These are phyloP conservation scores for Malassezia psittaci DNA, from an alignment of 1,284 basidiomycete genomes.

Conservation along the genomic window DNA sequence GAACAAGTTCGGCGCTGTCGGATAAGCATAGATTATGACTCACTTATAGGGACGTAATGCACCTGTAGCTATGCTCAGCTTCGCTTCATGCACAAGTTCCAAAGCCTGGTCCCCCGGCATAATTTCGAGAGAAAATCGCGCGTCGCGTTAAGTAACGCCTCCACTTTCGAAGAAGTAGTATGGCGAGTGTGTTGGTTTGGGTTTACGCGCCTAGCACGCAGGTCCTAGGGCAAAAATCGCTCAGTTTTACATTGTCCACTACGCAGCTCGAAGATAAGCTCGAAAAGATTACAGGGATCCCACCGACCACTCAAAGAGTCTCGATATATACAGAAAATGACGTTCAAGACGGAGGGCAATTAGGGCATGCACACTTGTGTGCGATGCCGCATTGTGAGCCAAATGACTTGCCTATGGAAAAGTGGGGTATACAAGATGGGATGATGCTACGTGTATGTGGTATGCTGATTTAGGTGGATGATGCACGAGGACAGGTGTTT, in stretches of 20 bases:
- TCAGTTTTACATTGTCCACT: too few species aligned
- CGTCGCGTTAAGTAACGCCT: background rate
- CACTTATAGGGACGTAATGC: conserved; percentile 78
- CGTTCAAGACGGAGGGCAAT: background rate
- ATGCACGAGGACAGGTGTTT: background rate
- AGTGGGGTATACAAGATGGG: background rate
- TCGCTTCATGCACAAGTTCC: conserved; percentile 73
- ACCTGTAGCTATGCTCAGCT: conserved; percentile 68
- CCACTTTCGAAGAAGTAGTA: background rate
- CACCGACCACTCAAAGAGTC: conserved; percentile 4
- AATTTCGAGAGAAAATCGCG: background rate
- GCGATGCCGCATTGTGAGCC: background rate
- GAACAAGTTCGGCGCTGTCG: conserved; percentile 62
- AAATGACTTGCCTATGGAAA: conserved; percentile 1
- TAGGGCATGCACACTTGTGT: background rate
- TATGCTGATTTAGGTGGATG: conserved; percentile 5
- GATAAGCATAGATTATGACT: conserved; percentile 9
- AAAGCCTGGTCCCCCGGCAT: conserved; percentile 70
- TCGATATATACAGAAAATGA: background rate
- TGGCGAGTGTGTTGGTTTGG: conserved; percentile 2
- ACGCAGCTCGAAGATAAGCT: background rate
- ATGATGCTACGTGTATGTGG: conserved; percentile 4
- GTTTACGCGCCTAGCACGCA: conserved; percentile 11
- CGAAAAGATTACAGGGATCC: conserved; percentile 13
- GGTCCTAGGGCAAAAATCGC: background rate